Evolutionary conservation across 768 basidiomycete species (phyloP).

Genomic region (Inosperma sp.): DNA sequence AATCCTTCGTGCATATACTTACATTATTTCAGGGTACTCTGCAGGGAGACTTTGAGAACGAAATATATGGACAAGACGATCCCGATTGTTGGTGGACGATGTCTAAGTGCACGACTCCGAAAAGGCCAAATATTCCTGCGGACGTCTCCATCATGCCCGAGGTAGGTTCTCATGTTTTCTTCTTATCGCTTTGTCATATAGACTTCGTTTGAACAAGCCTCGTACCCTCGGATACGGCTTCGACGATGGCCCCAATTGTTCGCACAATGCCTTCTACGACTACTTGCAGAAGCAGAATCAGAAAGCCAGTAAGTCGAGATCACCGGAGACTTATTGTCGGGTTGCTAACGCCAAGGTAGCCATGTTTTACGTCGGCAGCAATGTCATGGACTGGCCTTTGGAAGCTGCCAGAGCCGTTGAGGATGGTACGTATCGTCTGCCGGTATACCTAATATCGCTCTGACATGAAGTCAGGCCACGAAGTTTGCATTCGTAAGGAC

Average conservation of each 20-base stretch:
- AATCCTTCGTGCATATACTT: neutral
- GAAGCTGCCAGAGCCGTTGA: slow-evolving; percentile 49
- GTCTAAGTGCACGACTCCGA: slow-evolving; percentile 44
- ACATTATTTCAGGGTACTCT: slow-evolving; percentile 19
- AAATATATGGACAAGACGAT: slow-evolving; percentile 37
- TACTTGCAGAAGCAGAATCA: slow-evolving; percentile 49
- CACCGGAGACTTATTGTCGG: neutral
- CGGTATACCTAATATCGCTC: no score
- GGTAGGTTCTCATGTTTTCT: slow-evolving; percentile 22
- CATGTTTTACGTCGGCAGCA: slow-evolving; percentile 61
- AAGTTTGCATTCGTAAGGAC: slow-evolving; percentile 56
- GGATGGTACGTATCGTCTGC: slow-evolving; percentile 42
- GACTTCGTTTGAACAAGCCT: slow-evolving; percentile 32
- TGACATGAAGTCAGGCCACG: slow-evolving; percentile 37
- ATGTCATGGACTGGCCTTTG: slow-evolving; percentile 50
- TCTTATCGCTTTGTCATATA: neutral
- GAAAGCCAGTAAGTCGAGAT: slow-evolving; percentile 51
- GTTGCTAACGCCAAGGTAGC: slow-evolving; percentile 29
- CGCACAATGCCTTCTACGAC: slow-evolving; percentile 60
- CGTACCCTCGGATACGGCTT: slow-evolving; percentile 55
- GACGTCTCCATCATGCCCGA: slow-evolving; percentile 50
- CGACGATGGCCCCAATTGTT: slow-evolving; percentile 63
- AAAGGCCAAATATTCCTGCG: slow-evolving; percentile 35
- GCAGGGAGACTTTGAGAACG: slow-evolving; percentile 27
- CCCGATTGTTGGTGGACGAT: slow-evolving; percentile 53